Conservation (phyloP, 768 basidiomycete genomes). For the Boletus tylopilopsis region DNA sequence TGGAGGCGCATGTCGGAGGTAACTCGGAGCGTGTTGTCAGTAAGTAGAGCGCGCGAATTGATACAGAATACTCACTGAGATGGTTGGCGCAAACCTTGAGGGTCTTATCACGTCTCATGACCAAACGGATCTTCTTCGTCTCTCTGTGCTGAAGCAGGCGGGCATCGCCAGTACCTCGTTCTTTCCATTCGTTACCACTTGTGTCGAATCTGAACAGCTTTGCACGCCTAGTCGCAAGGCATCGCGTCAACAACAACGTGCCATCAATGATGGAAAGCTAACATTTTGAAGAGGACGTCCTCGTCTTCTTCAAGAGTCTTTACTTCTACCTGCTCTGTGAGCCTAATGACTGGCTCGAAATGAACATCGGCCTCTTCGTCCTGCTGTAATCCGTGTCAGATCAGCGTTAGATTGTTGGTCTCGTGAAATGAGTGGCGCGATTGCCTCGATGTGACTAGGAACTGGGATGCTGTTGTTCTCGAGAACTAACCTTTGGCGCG, state of each 20-base stretch:
- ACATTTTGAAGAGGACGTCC: constrained; percentile 94
- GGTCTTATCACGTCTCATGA: constrained; percentile 99
- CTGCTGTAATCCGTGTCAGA: constrained; percentile 29
- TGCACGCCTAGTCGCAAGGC: constrained; percentile 68
- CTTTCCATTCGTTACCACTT: constrained; percentile 88
- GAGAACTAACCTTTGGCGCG: constrained; percentile 60
- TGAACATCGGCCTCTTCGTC: constrained; percentile 85
- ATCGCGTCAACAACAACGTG: constrained; percentile 4
- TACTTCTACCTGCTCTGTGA: constrained; percentile 92
- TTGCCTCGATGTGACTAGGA: constrained; percentile 20
- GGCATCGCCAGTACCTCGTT: constrained; percentile 94
- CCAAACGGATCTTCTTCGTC: constrained; percentile 88
- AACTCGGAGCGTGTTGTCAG: constrained; percentile 47
- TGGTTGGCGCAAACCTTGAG: constrained; percentile 99
- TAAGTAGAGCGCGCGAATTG: background rate
- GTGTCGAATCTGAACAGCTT: constrained; percentile 96
- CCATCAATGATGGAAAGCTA: constrained; percentile 33
- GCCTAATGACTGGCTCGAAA: constrained; percentile 95
- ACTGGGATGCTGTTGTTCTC: background rate
- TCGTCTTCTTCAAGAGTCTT: constrained; percentile 97
- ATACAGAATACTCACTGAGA: constrained; percentile 53
- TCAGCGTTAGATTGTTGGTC: constrained; percentile 21
- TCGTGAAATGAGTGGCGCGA: constrained; percentile 28
- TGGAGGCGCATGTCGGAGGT: constrained; percentile 88
- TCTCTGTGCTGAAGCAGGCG: constrained; percentile 87